Evolutionary conservation across 1,284 basidiomycete genomes (phyloP).

Genomic region (Phellopilus nigrolimitatus): DNA sequence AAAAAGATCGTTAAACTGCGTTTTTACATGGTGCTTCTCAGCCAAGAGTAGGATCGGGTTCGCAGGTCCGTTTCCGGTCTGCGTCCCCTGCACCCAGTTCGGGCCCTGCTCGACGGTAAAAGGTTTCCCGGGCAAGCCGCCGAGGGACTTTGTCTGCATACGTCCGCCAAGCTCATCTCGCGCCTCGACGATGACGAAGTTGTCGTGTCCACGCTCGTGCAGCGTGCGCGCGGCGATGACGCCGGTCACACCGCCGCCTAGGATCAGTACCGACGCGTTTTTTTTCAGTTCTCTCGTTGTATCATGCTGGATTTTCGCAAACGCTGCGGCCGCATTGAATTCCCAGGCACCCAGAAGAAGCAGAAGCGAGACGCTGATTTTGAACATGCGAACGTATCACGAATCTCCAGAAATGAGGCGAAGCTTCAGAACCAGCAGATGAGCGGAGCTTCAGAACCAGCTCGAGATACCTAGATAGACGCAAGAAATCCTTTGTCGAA

Average conservation of each 20-base stretch:
- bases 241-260: conserved; percentile 65
- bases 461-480: too few species aligned
- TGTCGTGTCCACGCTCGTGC: conserved; percentile 47
- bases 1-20: conserved; percentile 42
- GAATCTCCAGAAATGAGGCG: too few species aligned
- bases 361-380: not conserved
- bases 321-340: not conserved
- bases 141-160: conserved; percentile 46
- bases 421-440: too few species aligned
- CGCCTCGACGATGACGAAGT: conserved; percentile 62
- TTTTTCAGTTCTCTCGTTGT: not conserved
- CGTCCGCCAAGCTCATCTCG: conserved; percentile 57
- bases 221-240: conserved; percentile 61
- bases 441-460: too few species aligned
- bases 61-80: conserved; percentile 41
- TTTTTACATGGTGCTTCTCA: conserved; percentile 49
- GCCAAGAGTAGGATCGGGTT: conserved; percentile 63
- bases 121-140: conserved; percentile 30
- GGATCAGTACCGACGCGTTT: conserved; percentile 37
- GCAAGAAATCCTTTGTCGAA: too few species aligned
- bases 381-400: not conserved
- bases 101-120: conserved; percentile 57
- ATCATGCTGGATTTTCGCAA: not conserved
- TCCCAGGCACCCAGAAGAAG: not conserved
- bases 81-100: conserved; percentile 71